phyloP scores from a whole-genome alignment of 306 rosid species.

The Oxytropis ochrocephala region DNA sequence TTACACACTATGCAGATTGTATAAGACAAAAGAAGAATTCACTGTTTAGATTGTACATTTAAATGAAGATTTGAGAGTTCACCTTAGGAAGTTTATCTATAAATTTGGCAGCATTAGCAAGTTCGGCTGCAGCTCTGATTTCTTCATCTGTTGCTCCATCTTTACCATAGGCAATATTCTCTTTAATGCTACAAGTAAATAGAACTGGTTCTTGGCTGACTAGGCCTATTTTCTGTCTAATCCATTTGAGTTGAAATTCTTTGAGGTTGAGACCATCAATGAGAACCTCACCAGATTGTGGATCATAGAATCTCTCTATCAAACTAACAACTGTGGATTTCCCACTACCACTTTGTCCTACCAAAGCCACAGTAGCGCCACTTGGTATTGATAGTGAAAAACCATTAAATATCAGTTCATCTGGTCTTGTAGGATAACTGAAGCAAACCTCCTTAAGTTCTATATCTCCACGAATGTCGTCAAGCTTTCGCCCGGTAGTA shows the following conservation, averaged over 20 bases:
- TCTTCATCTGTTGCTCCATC: constrained; percentile 48
- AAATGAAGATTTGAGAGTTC: neutral
- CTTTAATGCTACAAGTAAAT: constrained; percentile 65
- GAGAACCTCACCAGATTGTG: constrained; percentile 64
- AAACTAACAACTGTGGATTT: constrained; percentile 75
- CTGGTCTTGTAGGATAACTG: constrained; percentile 68
- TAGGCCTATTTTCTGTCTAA: constrained; percentile 68
- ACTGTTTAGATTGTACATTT: neutral
- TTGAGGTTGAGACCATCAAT: constrained; percentile 65
- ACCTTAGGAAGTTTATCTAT: constrained; percentile 30
- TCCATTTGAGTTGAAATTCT: constrained; percentile 73
- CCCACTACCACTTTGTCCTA: constrained; percentile 89
- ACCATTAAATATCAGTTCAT: constrained; percentile 39
- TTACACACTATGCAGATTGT: neutral
- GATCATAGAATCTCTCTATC: constrained; percentile 92
- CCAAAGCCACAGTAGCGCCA: constrained; percentile 63
- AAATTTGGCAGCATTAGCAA: constrained; percentile 31
- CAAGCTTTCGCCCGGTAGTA: constrained; percentile 33
- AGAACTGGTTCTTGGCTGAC: constrained; percentile 84
- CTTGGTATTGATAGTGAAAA: constrained; percentile 47
- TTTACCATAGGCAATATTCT: constrained; percentile 73
- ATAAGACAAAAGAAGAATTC: no score
- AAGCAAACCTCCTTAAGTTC: constrained; percentile 47
- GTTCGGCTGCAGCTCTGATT: constrained; percentile 26
- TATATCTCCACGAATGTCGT: constrained; percentile 38